These are phyloP conservation scores for Candida yuanshanica DNA, from an alignment of 805 yeast genomes.

Conservation along the genomic window DNA sequence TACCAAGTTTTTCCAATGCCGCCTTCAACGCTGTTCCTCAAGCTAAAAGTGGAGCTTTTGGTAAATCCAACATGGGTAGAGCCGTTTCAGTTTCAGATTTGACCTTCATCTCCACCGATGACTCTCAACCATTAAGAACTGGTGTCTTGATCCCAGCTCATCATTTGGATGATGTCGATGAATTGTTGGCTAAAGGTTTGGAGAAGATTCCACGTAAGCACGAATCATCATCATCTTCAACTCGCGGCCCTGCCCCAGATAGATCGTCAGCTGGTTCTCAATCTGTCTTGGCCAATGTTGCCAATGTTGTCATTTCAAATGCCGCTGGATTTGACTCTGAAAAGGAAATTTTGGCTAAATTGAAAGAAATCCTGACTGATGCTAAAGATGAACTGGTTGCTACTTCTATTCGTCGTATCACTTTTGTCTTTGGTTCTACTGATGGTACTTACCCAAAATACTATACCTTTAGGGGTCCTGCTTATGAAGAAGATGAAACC, in stretches of 20 bases:
- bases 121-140: conserved; percentile 61
- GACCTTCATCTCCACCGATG: conserved; percentile 75
- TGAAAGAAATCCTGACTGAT: conserved; percentile 61
- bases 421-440: conserved; percentile 80
- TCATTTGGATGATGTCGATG: conserved; percentile 89
- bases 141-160: conserved; percentile 79
- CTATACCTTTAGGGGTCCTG: conserved; percentile 90
- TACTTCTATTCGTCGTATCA: conserved; percentile 83
- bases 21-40: conserved; percentile 68
- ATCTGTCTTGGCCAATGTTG: conserved; percentile 62
- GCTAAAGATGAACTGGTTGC: conserved; percentile 62
- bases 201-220: conserved; percentile 55
- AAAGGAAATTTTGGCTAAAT: conserved; percentile 55
- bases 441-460: conserved; percentile 91
- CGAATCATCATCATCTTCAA: conserved; percentile 24
- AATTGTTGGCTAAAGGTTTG: conserved; percentile 67
- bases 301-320: conserved; percentile 70
- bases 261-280: conserved; percentile 29
- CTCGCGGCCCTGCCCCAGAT: conserved; percentile 44
- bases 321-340: conserved; percentile 73
- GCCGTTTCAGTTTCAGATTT: conserved; percentile 92
- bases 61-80: conserved; percentile 53
- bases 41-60: conserved; percentile 35
- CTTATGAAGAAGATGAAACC: conserved; percentile 79
- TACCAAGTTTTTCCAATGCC: conserved; percentile 67